Percentiles rank a stretch among this genome's conserved stretches.
Conservation (phyloP, 2,329 filamentous ascomycete genomes). For the Fragosphaeria purpurea region DNA sequence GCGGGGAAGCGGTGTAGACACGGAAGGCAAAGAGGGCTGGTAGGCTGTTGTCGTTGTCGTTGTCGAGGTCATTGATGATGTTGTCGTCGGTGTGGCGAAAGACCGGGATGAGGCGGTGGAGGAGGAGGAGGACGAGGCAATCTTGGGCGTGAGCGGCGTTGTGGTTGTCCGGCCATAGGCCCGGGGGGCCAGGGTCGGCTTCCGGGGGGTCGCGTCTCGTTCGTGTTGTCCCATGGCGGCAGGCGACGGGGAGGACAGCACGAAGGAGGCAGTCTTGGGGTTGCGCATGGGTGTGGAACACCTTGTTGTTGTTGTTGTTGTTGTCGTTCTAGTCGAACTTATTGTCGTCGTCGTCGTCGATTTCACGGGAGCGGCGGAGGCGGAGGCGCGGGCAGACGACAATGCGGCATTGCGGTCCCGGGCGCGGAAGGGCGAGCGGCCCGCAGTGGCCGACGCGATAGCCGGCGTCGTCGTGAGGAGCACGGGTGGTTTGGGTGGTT, state of each 20-base stretch:
- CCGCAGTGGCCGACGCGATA: background rate
- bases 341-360: no score
- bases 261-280: slow-evolving; percentile 7
- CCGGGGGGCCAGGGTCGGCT: slow-evolving; percentile 58
- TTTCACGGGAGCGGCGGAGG: background rate
- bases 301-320: slow-evolving; percentile 13
- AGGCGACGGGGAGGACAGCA: no score
- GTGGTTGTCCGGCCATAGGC: slow-evolving; percentile 28
- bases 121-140: slow-evolving; percentile 27
- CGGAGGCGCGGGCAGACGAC: slow-evolving; percentile 1
- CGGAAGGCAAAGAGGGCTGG: slow-evolving; percentile 20
- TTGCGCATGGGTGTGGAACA: slow-evolving; percentile 9
- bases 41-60: slow-evolving; percentile 2
- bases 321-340: no score
- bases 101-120: background rate
- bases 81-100: background rate
- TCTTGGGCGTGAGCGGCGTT: slow-evolving; percentile 43
- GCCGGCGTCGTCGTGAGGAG: background rate
- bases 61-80: no score
- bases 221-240: slow-evolving; percentile 27
- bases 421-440: slow-evolving; percentile 16
- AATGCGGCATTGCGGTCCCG: slow-evolving; percentile 30
- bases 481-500: no score
- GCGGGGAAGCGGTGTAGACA: slow-evolving; percentile 33
- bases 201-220: slow-evolving; percentile 36